Base-by-base conservation (phyloP, 2,329 filamentous ascomycete genomes). In the Shiraia bambusicola region DNA sequence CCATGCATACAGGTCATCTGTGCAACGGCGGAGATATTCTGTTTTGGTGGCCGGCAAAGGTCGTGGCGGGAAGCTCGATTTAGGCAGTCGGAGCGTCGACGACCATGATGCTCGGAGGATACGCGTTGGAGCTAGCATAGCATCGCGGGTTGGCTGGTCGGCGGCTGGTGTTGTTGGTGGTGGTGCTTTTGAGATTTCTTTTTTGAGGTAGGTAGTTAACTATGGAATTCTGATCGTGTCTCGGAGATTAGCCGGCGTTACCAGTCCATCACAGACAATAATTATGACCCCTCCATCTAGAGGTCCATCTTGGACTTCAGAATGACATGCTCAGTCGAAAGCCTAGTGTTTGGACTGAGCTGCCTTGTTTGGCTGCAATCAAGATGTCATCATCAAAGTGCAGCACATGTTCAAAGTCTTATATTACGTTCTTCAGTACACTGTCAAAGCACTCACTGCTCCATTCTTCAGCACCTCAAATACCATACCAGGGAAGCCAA, bases 391-490 rank as follows among this genome's bases (percentile, higher is more conserved):
- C n/a, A n/a, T n/a, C n/a, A n/a, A n/a, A n/a, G n/a, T n/a, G n/a
- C n/a, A n/a, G n/a, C n/a, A n/a, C n/a, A n/a, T n/a, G n/a, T 14
- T 6, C 16, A 5, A 35, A 25, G 19, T 24, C 16, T 11, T 14
- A 3, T 10, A 14, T 24, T 26, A 22, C 8, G 17, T 12, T 37
- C 3, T 30, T 80, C 66, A 95, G 73, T 91, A 95, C 16, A 95
- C 83, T 8, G 92, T 97, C 65, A 97, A 75, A 17, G 88, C 87
- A 68, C 89, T 94, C 16, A 98, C 87, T 47, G 83, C 85, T 3
- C 88, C 90, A 63, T 95, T 96, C 81, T 88, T 91, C 67, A 97
- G 71, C 19, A 98, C 92, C 71, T 98, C 93, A 72, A 98, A 97
- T 33, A 96, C 82, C 68, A 97, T 72, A 0, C 93, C 92, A 0